phyloP scores from a whole-genome alignment of 768 basidiomycete genomes.

The Boletus reticulatus region DNA sequence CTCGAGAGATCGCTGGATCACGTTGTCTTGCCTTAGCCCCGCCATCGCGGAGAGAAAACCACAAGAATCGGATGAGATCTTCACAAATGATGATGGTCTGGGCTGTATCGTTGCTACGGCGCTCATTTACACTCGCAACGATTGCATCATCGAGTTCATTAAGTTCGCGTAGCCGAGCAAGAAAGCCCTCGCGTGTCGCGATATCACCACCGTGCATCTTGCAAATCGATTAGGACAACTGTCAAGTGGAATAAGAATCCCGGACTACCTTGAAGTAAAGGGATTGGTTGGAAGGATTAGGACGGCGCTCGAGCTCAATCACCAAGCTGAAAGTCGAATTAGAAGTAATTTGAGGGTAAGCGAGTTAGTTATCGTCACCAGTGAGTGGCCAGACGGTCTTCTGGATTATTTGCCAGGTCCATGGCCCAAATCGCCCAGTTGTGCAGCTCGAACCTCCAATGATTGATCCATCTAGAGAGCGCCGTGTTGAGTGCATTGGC shows the following conservation, averaged over 20 bases:
- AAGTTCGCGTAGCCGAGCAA: constrained; percentile 12
- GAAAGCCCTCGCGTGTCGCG: constrained; percentile 18
- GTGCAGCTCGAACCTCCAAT: constrained; percentile 20
- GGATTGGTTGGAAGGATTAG: constrained; percentile 10
- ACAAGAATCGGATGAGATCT: constrained; percentile 24
- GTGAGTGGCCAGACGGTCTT: constrained; percentile 26
- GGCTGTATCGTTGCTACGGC: constrained; percentile 23
- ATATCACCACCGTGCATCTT: constrained; percentile 27
- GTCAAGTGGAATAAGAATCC: background rate
- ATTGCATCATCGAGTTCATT: constrained; percentile 17
- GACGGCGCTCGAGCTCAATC: constrained; percentile 20
- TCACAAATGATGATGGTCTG: constrained; percentile 27
- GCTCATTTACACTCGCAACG: constrained; percentile 18
- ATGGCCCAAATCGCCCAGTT: constrained; percentile 21
- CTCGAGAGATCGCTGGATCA: constrained; percentile 15
- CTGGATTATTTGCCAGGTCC: constrained; percentile 26
- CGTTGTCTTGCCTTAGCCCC: constrained; percentile 19
- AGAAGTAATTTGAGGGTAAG: background rate
- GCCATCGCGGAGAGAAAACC: constrained; percentile 31
- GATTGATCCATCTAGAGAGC: constrained; percentile 27
- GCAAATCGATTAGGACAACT: background rate
- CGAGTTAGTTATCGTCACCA: constrained; percentile 3
- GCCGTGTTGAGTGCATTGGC: constrained; percentile 17
- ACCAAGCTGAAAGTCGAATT: constrained; percentile 16
- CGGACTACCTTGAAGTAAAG: constrained; percentile 21